These are phyloP conservation scores for Malassezia arunalokei DNA, from an alignment of 1,284 basidiomycete species.

Conservation along the genomic window DNA sequence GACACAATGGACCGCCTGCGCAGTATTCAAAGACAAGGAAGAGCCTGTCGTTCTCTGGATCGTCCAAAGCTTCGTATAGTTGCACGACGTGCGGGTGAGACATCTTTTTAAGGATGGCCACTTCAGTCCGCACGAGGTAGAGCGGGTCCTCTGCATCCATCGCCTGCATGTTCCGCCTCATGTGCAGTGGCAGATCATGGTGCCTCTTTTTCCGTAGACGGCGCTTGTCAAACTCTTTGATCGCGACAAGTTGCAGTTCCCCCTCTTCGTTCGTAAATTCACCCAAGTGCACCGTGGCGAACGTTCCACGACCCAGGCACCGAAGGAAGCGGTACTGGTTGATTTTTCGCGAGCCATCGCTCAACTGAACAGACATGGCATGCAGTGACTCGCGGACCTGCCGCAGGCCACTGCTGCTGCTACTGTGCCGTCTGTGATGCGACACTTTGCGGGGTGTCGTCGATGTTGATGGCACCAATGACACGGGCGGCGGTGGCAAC, in stretches of 20 bases:
- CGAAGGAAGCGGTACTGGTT: slow-evolving; percentile 42
- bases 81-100: slow-evolving; percentile 49
- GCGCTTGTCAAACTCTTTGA: slow-evolving; percentile 45
- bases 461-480: too few species aligned
- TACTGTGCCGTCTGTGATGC: slow-evolving; percentile 1
- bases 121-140: slow-evolving; percentile 35
- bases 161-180: neutral
- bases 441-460: too few species aligned
- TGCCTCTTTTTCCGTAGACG: slow-evolving; percentile 29
- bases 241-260: slow-evolving; percentile 16
- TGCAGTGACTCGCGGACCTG: slow-evolving; percentile 30
- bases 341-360: slow-evolving; percentile 38
- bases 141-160: slow-evolving; percentile 27
- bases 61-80: slow-evolving; percentile 53
- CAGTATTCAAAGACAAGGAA: slow-evolving; percentile 48
- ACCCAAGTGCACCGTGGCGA: slow-evolving; percentile 35
- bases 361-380: slow-evolving; percentile 32
- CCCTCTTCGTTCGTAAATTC: slow-evolving; percentile 21
- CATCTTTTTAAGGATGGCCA: slow-evolving; percentile 39
- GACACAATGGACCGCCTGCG: slow-evolving; percentile 51
- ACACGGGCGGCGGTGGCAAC: too few species aligned
- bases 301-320: slow-evolving; percentile 37
- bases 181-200: neutral
- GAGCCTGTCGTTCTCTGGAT: slow-evolving; percentile 50
- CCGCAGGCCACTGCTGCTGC: neutral